These are phyloP conservation scores for Termitomyces eurrhizus DNA, from an alignment of 768 basidiomycete species.

Conservation along the genomic window DNA sequence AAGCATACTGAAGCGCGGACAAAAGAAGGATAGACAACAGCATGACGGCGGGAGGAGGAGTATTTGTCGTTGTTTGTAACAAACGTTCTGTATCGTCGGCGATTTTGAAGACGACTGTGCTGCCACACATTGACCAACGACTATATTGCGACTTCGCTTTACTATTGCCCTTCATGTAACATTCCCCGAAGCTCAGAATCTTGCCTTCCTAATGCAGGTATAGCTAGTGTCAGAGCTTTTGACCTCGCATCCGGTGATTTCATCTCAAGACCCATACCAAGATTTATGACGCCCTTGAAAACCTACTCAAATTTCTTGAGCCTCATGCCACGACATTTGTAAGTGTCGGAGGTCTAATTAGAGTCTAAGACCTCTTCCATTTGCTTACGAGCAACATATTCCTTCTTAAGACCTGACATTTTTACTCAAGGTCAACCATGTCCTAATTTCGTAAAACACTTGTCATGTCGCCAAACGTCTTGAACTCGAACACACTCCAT, in stretches of 20 bases:
- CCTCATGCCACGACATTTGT: conserved; percentile 36
- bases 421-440: conserved; percentile 41
- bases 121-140: conserved; percentile 12
- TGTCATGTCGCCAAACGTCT: conserved; percentile 29
- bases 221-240: conserved; percentile 34
- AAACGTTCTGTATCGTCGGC: background rate
- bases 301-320: conserved; percentile 34
- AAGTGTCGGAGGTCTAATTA: conserved; percentile 35
- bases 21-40: conserved; percentile 26
- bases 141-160: conserved; percentile 29
- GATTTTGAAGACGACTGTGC: conserved; percentile 21
- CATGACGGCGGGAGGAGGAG: conserved; percentile 21
- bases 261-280: conserved; percentile 29
- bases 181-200: conserved; percentile 38
- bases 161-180: conserved; percentile 36
- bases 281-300: conserved; percentile 15
- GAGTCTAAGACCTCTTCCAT: conserved; percentile 28
- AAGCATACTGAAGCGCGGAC: conserved; percentile 32
- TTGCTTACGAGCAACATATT: conserved; percentile 22
- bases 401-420: conserved; percentile 35
- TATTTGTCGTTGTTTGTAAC: conserved; percentile 29
- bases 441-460: conserved; percentile 40
- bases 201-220: conserved; percentile 41
- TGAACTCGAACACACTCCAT: conserved; percentile 24
- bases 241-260: conserved; percentile 37